A percentile compares a stretch with the other conserved stretches of the same genome.
These are phyloP conservation scores for Tulasnella sp. DNA, from an alignment of 768 basidiomycete species.

Conservation along the genomic window DNA sequence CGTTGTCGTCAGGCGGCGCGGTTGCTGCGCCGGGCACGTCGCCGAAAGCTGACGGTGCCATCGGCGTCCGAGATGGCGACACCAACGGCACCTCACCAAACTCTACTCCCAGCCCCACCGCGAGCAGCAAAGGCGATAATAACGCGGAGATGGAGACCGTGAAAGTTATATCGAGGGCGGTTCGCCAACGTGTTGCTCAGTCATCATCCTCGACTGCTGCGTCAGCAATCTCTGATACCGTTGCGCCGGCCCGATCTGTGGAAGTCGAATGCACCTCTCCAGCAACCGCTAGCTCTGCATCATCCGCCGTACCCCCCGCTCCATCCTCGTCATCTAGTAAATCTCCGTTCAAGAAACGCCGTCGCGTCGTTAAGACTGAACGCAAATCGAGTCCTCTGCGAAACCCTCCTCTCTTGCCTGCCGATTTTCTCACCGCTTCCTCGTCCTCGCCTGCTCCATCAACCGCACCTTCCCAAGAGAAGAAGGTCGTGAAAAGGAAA, in stretches of 20 bases:
- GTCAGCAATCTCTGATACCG: neutral
- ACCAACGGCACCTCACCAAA: neutral
- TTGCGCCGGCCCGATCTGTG: neutral
- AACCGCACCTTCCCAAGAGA: neutral
- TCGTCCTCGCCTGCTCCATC: neutral
- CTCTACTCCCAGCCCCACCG: too few species aligned
- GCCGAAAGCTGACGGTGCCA: neutral
- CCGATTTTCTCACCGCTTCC: neutral
- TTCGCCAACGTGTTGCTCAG: conserved; percentile 2
- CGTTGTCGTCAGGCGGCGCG: neutral
- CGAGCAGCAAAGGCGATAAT: neutral
- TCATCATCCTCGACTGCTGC: neutral
- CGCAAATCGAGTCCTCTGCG: neutral
- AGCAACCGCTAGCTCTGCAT: neutral
- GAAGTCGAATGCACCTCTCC: conserved; percentile 3
- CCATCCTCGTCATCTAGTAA: neutral
- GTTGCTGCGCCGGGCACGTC: neutral
- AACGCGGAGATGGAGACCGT: conserved; percentile 1
- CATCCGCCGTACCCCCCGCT: neutral
- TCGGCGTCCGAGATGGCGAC: conserved; percentile 1
- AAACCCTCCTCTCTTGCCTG: neutral
- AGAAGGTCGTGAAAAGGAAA: neutral
- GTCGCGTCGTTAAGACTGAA: neutral
- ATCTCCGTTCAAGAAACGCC: neutral
- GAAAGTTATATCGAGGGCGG: neutral